A percentile compares a stretch with the other conserved stretches of the same genome.
These are phyloP conservation scores for barley (Hordeum vulgare) DNA, from an alignment of 176 grass and related monocot genomes.

Conservation along the genomic window MorexV3_pseudomolecules_assembly NC_058521.1:595880484-595880983, in stretches of 20 bases:
- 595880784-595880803: background rate
- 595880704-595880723: background rate
- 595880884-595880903: background rate
- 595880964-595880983: conserved; percentile 73
- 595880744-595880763: background rate
- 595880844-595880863: background rate
- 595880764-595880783: background rate
- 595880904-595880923: background rate
- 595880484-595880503: background rate
- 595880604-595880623: conserved; percentile 62
- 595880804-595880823: background rate
- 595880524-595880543: too few relatives aligned
- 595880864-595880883: background rate
- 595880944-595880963: conserved; percentile 41
- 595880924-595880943: conserved; percentile 24
- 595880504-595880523: background rate
- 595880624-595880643: conserved; percentile 72
- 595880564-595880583: conserved; percentile 48
- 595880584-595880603: conserved; percentile 51
- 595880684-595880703: conserved; percentile 88
- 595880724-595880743: background rate
- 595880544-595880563: background rate
- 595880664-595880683: conserved; percentile 57
- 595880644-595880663: conserved; percentile 92
- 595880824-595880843: background rate